These are phyloP conservation scores for Aschersonia sp. DNA, from an alignment of 2,329 filamentous ascomycete species.

Conservation along the genomic window DNA sequence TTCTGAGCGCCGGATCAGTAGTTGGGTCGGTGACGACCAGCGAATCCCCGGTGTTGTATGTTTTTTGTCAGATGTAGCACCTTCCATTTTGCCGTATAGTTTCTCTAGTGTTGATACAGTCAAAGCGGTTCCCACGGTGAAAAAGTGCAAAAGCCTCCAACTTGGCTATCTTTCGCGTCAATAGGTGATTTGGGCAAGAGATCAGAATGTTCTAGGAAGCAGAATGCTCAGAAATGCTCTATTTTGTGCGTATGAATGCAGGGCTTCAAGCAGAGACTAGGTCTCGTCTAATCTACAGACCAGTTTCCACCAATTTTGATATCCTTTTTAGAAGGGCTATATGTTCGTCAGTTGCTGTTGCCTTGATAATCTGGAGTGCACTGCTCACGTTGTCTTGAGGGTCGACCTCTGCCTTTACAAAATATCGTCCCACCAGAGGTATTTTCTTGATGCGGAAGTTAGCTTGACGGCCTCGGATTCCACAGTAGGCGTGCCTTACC, in stretches of 20 bases:
- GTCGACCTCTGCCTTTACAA: constrained; percentile 37
- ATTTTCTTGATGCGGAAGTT: constrained; percentile 28
- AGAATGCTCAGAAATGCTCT: too few species aligned
- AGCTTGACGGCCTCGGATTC: background rate
- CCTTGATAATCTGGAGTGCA: background rate
- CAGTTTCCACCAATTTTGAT: background rate
- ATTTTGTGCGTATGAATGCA: too few species aligned
- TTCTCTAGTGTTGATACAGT: too few species aligned
- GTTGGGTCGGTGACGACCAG: background rate
- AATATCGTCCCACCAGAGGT: constrained; percentile 36
- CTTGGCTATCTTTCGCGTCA: too few species aligned
- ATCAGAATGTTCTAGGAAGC: too few species aligned
- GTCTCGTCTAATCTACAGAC: too few species aligned
- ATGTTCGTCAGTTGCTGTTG: background rate
- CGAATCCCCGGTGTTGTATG: background rate
- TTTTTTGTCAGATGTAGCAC: background rate
- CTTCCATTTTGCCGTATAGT: too few species aligned
- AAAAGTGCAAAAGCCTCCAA: too few species aligned
- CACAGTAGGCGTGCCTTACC: constrained; percentile 20
- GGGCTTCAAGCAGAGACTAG: too few species aligned
- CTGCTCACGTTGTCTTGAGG: constrained; percentile 47
- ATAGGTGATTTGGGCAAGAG: too few species aligned
- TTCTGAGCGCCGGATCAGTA: background rate
- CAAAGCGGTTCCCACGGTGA: too few species aligned
- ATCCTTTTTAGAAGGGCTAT: constrained; percentile 8